Percentiles rank a stretch among this genome's conserved stretches.
Conservation (phyloP, 2,329 filamentous ascomycete species). For the Sporothrix luriei region DNA sequence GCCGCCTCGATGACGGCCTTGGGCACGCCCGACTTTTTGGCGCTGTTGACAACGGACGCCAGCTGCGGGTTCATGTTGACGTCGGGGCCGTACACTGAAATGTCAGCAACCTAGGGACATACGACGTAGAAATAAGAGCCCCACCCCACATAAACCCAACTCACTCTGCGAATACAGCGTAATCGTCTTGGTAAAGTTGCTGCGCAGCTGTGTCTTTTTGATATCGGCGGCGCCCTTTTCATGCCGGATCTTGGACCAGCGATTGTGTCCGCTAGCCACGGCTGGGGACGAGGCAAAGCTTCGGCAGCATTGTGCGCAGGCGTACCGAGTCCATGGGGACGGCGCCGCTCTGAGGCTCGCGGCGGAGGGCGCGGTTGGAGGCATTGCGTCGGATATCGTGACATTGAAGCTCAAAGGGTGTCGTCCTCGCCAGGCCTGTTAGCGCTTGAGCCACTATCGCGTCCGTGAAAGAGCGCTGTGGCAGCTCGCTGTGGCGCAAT, state of each 20-base stretch:
- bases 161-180: slow-evolving; percentile 73
- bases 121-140: too few species aligned
- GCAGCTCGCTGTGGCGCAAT: slow-evolving; percentile 4
- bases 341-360: slow-evolving; percentile 18
- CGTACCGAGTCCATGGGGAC: slow-evolving; percentile 28
- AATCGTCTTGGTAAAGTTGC: slow-evolving; percentile 70
- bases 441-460: not conserved
- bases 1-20: slow-evolving; percentile 79
- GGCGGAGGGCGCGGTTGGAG: not conserved
- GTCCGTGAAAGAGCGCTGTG: not conserved
- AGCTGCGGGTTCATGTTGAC: slow-evolving; percentile 74
- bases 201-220: slow-evolving; percentile 73
- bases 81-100: slow-evolving; percentile 62
- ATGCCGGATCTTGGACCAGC: slow-evolving; percentile 96
- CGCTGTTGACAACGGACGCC: slow-evolving; percentile 67
- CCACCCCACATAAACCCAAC: slow-evolving; percentile 36
- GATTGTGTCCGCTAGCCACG: slow-evolving; percentile 73
- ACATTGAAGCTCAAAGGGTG: not conserved
- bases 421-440: not conserved
- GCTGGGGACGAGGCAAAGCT: slow-evolving; percentile 51
- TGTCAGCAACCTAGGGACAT: slow-evolving; percentile 13
- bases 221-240: slow-evolving; percentile 87
- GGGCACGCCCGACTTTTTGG: slow-evolving; percentile 82
- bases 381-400: slow-evolving; percentile 7
- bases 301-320: slow-evolving; percentile 55